Base-by-base conservation (phyloP, 169 alveolate species). In the Neospora caninum region DNA sequence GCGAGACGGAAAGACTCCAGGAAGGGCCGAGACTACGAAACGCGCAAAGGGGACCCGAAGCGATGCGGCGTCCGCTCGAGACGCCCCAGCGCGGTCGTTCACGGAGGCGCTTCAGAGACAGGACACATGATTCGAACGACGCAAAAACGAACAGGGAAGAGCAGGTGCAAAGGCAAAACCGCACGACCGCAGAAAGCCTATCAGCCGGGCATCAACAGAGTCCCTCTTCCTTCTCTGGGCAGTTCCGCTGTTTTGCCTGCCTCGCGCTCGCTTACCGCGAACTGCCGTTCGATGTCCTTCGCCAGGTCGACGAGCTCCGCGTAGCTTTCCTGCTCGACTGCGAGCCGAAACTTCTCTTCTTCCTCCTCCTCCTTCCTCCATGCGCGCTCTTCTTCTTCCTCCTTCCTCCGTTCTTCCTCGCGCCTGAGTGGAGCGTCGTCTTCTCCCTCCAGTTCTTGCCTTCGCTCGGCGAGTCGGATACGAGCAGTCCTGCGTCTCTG, bases 271-370 rank as follows among this genome's bases (percentile, higher is more conserved):
- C 84, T n/a, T 73, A 73, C 84, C 41, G 84, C 84, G 42, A 73
- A 73, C 43, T 73, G 84, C 42, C 7, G 45, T n/a, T 73, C 84
- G 45, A 73, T 73, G n/a, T 73, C 84, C 39, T 34, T 34, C 45
- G 84, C 39, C 16, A 73, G 43, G n/a, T 73, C 49, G 27, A 73
- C 49, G 39, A 73, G 84, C 43, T 73, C 84, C 20, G 7, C 18
- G 84, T 73, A 73, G 84, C 49, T 16, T n/a, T 73, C 84, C 39
- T 73, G 39, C 20, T 73, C 84, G 9, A 73, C 84, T 20, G 84
- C 84, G 45, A 34, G n/a, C 7, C 49, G 45, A 22, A 73, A 73
- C 7, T 31, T 36, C 7, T 31, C 84, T 34, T 31, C 84, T 73
- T 73, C 84, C 43, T 31, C 84, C 43, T 73, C 84, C 25, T 73